These are phyloP conservation scores for Zalaria obscura DNA, from an alignment of 2,329 filamentous ascomycete genomes.

Conservation along the genomic window DNA sequence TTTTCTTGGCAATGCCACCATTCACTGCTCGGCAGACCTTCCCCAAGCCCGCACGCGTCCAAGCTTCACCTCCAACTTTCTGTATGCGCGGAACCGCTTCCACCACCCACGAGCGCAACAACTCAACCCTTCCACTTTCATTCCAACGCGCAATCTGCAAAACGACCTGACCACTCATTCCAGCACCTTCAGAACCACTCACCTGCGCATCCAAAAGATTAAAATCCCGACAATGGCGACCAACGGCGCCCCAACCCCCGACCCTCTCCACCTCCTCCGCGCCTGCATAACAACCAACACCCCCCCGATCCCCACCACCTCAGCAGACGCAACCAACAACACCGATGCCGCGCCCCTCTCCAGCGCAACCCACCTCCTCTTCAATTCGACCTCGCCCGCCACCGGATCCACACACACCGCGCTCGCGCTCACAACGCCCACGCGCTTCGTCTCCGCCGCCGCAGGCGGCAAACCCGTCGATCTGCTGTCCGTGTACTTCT, in stretches of 20 bases:
- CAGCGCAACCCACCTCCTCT: constrained; percentile 51
- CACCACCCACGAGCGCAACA: too few species aligned
- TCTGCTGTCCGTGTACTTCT: constrained; percentile 89
- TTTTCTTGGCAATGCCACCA: too few species aligned
- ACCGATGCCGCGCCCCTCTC: constrained; percentile 52
- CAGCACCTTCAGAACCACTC: too few species aligned
- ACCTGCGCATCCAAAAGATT: too few species aligned
- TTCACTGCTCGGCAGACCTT: too few species aligned
- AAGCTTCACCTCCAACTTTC: too few species aligned
- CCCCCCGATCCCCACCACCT: constrained; percentile 60
- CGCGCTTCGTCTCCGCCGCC: constrained; percentile 62
- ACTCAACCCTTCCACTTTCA: too few species aligned
- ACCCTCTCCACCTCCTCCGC: constrained; percentile 73
- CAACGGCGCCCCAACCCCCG: constrained; percentile 28
- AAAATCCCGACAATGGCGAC: constrained; percentile 35
- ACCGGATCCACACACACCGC: constrained; percentile 39
- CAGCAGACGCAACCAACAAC: constrained; percentile 46
- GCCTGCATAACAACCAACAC: constrained; percentile 61
- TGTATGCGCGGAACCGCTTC: too few species aligned
- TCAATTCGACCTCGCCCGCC: constrained; percentile 14
- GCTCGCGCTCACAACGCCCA: constrained; percentile 41
- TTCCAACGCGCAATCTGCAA: too few species aligned
- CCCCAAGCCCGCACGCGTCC: too few species aligned
- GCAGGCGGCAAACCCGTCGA: constrained; percentile 52
- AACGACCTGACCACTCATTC: too few species aligned